Conservation (phyloP, 2,329 filamentous ascomycete genomes). For the Neodidymelliopsis sp. region DNA sequence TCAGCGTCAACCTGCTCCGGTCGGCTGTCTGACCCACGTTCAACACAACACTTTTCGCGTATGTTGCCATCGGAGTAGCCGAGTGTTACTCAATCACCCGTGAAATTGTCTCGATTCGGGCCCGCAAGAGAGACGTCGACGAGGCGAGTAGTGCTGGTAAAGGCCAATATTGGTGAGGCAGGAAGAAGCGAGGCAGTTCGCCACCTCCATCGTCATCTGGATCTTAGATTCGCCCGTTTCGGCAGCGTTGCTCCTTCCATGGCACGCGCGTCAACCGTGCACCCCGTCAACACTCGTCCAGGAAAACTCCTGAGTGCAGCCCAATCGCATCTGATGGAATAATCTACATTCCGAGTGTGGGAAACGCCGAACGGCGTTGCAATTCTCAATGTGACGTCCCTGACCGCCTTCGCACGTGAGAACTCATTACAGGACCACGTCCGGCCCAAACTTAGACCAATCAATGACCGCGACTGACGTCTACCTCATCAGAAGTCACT, state of each 20-base stretch:
- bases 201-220: conserved; percentile 9
- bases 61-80: conserved; percentile 14
- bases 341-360: background rate
- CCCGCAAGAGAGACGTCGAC: conserved; percentile 3
- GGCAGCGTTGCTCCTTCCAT: conserved; percentile 1
- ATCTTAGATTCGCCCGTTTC: conserved; percentile 7
- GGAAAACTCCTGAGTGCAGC: conserved; percentile 4
- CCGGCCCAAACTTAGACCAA: background rate
- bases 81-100: conserved; percentile 7
- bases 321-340: conserved; percentile 7
- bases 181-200: conserved; percentile 13
- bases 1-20: conserved; percentile 24
- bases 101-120: conserved; percentile 2
- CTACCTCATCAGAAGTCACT: background rate
- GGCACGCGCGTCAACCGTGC: background rate
- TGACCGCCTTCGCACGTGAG: conserved; percentile 6
- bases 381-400: background rate
- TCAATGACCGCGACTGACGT: background rate
- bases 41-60: background rate
- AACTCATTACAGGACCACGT: too few species aligned
- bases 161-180: conserved; percentile 11
- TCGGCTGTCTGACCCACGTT: conserved; percentile 15
- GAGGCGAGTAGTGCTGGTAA: conserved; percentile 3
- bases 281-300: conserved; percentile 1
- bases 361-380: background rate